These are phyloP conservation scores for Rhodotorula sp. DNA, from an alignment of 1,284 basidiomycete genomes.

Conservation along the genomic window DNA sequence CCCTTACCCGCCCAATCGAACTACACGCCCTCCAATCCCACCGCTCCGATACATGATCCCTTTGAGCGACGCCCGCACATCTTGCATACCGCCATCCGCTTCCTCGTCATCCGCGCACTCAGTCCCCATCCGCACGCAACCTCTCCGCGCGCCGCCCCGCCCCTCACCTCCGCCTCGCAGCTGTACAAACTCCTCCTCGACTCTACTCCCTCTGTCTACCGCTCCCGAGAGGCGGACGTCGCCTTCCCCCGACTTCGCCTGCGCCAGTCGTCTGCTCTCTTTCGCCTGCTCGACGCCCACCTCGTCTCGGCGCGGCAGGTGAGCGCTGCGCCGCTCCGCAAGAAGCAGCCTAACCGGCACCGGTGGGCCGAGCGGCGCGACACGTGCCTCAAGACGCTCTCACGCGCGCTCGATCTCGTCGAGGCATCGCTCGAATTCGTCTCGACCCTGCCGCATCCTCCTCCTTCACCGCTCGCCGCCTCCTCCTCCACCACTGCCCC, in stretches of 20 bases:
- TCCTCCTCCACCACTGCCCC: no score
- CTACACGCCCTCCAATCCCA: no score
- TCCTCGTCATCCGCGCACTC: conserved; percentile 29
- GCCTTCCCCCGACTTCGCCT: conserved; percentile 10
- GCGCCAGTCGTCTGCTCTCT: conserved; percentile 25
- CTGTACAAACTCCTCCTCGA: conserved; percentile 28
- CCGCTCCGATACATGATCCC: background rate
- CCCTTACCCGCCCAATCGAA: background rate
- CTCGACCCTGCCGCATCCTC: no score
- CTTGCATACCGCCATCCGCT: conserved; percentile 33
- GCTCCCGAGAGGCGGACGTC: background rate
- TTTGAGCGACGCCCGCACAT: conserved; percentile 24
- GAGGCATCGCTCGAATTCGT: background rate
- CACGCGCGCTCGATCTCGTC: background rate
- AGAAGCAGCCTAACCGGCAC: no score
- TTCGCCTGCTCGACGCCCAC: conserved; percentile 19
- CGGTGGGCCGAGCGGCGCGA: background rate
- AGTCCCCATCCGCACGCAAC: background rate
- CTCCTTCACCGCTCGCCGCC: no score
- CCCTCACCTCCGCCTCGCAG: conserved; percentile 23
- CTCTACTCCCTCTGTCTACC: background rate
- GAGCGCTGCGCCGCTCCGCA: background rate
- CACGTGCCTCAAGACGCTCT: no score
- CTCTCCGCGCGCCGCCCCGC: background rate
- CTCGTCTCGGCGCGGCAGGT: background rate